Base-by-base conservation (phyloP, 1,139 yeast genomes). In the Blastobotrys petasosporus region DNA sequence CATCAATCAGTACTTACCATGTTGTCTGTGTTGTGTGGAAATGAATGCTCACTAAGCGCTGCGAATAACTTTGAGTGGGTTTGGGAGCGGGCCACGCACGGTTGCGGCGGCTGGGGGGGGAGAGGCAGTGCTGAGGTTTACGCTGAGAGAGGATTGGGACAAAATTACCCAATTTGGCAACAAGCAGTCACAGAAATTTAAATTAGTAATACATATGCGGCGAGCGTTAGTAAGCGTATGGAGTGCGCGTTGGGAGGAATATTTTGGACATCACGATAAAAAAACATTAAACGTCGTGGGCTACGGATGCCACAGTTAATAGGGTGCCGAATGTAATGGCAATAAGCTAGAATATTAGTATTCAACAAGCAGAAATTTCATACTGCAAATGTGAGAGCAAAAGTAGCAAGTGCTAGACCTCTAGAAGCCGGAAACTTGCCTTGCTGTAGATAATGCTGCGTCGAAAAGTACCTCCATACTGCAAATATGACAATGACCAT, bases 371-470 rank as follows among this genome's bases (percentile, higher is more conserved):
- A 29, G 31, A 15, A 32, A 5, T 23, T 25, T 25, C 41, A 12
- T 39, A 38, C 39, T 4, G 36, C 53, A 17, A 70, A 47, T 8
- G 71, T 65, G n/a, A 70, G 58, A 3, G 63, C 52, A 28, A 73
- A 68, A 32, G 70, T 55, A 2, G 66, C 42, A 31, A 66, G 56
- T 12, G 68, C 63, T 29, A 68, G 57, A 10, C 65, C 49, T 17
- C 73, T 59, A 16, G 76, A 67, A 1, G 77, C 81, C 0, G 83
- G 83, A 54, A 76, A 79, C 50, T 63, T 59, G 40, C 73, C 71
- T 37, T 64, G 56, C 36, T 74, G 69, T 37, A 79, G 63, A 50
- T 71, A 56, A 13, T 61, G 49, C 55, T 78, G 82, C 11, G 75
- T 66, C 13, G 62, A 54, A 54, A 72, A 74, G 56, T 73, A 76